Conservation (phyloP, 306 rosid species). For the Carpinus fangiana region DNA sequence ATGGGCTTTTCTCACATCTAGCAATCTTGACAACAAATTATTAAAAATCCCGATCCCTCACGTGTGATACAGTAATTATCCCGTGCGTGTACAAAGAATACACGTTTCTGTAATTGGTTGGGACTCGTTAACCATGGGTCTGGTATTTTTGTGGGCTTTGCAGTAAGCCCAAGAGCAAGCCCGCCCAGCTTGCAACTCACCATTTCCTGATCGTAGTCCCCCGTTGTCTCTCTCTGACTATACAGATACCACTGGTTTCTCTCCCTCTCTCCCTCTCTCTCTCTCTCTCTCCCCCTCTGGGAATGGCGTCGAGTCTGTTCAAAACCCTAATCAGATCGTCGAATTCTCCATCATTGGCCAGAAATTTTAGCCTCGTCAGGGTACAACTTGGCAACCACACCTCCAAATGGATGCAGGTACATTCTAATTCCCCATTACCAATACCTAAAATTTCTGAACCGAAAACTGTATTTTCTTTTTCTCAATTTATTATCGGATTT, state of each 20-base stretch:
- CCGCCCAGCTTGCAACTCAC: not conserved
- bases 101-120: too few species aligned
- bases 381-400: conserved; percentile 69
- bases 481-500: not conserved
- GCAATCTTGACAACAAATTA: too few species aligned
- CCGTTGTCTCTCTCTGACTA: not conserved
- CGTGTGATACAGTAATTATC: too few species aligned
- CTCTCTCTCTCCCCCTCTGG: not conserved
- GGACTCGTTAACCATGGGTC: too few species aligned
- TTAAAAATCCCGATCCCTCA: too few species aligned
- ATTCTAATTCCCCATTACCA: not conserved
- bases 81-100: too few species aligned
- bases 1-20: too few species aligned
- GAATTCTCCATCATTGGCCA: conserved; percentile 36
- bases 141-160: not conserved
- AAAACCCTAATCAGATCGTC: conserved; percentile 57
- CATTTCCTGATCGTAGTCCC: not conserved
- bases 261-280: not conserved
- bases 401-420: conserved; percentile 90
- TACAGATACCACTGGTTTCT: conserved; percentile 4
- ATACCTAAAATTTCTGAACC: not conserved
- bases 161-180: not conserved
- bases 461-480: not conserved
- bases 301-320: conserved; percentile 77
- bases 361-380: conserved; percentile 57